phyloP scores from a whole-genome alignment of 73 alveolate genomes.

The Paramecium caudatum region DNA sequence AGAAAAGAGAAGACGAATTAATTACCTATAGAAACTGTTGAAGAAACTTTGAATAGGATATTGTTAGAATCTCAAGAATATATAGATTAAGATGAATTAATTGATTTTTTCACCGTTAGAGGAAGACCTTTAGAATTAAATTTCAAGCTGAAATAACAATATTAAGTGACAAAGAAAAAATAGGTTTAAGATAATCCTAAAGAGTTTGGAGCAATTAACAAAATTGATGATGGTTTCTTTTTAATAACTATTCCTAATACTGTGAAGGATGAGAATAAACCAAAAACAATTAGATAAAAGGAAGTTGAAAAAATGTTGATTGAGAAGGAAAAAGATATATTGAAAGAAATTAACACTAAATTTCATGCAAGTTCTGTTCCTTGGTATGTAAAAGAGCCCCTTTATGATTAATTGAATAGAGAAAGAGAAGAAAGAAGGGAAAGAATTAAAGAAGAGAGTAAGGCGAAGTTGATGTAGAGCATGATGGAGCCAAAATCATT shows the following conservation, averaged over 20 bases:
- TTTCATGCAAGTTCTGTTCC: slow-evolving; percentile 47
- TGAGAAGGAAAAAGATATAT: slow-evolving; percentile 43
- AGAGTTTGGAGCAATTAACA: slow-evolving; percentile 51
- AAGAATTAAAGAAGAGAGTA: slow-evolving; percentile 50
- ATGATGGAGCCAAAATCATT: slow-evolving; percentile 66
- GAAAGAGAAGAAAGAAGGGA: slow-evolving; percentile 63
- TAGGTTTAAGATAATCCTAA: background rate
- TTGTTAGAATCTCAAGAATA: slow-evolving; percentile 16
- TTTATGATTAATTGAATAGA: slow-evolving; percentile 43
- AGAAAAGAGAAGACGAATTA: slow-evolving; percentile 47
- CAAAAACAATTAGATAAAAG: slow-evolving; percentile 25
- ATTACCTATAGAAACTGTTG: slow-evolving; percentile 38
- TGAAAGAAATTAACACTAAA: background rate
- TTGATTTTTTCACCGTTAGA: slow-evolving; percentile 52
- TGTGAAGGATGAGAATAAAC: background rate
- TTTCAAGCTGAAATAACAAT: slow-evolving; percentile 12
- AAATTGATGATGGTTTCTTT: background rate
- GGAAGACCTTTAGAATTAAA: slow-evolving; percentile 44
- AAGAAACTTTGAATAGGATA: background rate
- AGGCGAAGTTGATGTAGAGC: slow-evolving; percentile 29
- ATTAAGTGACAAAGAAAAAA: background rate
- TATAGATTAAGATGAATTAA: slow-evolving; percentile 52
- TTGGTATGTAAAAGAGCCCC: slow-evolving; percentile 63
- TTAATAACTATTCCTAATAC: slow-evolving; percentile 38
- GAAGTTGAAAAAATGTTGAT: slow-evolving; percentile 54